phyloP scores from a whole-genome alignment of 2,329 filamentous ascomycete species.

The Diaporthe eres region DNA sequence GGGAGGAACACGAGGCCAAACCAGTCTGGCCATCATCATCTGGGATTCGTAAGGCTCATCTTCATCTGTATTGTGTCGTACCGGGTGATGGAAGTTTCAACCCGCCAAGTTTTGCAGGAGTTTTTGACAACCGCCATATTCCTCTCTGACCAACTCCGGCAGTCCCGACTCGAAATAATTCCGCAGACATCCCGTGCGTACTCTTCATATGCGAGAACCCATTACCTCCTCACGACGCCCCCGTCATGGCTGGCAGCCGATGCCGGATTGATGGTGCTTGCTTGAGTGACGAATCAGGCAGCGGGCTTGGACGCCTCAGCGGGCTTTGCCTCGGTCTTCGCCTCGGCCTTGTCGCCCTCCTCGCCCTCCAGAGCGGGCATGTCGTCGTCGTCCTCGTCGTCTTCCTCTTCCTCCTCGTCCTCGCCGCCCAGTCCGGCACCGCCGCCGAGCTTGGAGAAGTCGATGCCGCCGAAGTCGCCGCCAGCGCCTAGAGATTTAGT shows the following conservation, averaged over 20 bases:
- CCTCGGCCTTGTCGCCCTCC: constrained; percentile 57
- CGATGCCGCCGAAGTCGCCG: constrained; percentile 87
- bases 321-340: constrained; percentile 51
- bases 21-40: constrained; percentile 1
- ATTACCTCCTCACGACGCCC: constrained; percentile 30
- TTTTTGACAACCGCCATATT: constrained; percentile 11
- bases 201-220: neutral
- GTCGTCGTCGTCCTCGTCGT: constrained; percentile 80
- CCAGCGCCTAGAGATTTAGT: constrained; percentile 51
- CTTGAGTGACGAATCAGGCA: constrained; percentile 26
- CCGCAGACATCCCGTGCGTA: constrained; percentile 12
- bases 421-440: constrained; percentile 66
- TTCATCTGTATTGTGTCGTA: constrained; percentile 31
- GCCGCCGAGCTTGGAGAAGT: constrained; percentile 91
- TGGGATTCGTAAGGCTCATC: constrained; percentile 23
- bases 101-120: neutral
- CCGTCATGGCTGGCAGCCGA: constrained; percentile 24
- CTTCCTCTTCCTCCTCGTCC: constrained; percentile 63
- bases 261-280: neutral
- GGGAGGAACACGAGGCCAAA: neutral
- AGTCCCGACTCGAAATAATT: constrained; percentile 8
- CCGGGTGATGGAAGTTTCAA: constrained; percentile 18
- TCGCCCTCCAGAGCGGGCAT: constrained; percentile 85
- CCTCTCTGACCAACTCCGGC: constrained; percentile 25
- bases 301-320: constrained; percentile 58